Evolutionary conservation across 768 basidiomycete genomes (phyloP).

Genomic region (Lenzites betulinus): DNA sequence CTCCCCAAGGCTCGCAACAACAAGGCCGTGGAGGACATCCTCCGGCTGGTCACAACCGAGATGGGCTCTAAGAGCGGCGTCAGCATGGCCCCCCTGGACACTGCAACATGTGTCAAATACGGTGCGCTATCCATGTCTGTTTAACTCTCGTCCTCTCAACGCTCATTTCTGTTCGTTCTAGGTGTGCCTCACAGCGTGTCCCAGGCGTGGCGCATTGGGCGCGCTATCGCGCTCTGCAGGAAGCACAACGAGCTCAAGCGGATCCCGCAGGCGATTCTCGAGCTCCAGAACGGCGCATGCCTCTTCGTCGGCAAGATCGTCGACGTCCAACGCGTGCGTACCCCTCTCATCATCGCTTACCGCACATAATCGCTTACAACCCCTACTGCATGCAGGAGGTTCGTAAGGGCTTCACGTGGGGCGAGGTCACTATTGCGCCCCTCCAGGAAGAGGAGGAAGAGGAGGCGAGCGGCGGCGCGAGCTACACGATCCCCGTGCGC

Average conservation of each 20-base stretch:
- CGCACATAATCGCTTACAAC: not conserved
- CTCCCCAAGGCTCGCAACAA: conserved; percentile 25
- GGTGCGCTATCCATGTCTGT: conserved; percentile 14
- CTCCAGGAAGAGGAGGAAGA: conserved; percentile 34
- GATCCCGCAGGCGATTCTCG: conserved; percentile 34
- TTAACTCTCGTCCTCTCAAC: too few relatives aligned
- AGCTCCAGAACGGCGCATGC: conserved; percentile 39
- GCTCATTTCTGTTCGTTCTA: not conserved
- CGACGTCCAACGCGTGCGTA: conserved; percentile 36
- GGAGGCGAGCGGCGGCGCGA: conserved; percentile 17
- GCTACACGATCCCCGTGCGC: conserved; percentile 25
- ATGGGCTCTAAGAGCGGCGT: conserved; percentile 34
- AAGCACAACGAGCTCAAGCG: conserved; percentile 45
- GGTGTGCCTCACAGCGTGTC: conserved; percentile 53
- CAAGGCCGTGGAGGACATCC: conserved; percentile 29
- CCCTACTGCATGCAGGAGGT: conserved; percentile 32
- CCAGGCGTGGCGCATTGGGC: conserved; percentile 63
- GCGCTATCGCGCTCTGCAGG: conserved; percentile 54
- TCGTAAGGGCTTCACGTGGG: conserved; percentile 37
- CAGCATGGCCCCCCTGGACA: conserved; percentile 30
- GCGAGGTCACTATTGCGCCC: conserved; percentile 33
- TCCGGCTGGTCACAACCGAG: conserved; percentile 31
- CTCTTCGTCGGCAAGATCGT: conserved; percentile 65
- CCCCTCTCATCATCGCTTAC: not conserved
- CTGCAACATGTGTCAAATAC: conserved; percentile 29